Evolutionary conservation across 1,284 basidiomycete genomes (phyloP).

Genomic region (Erythrobasidium hasegawianum): DNA sequence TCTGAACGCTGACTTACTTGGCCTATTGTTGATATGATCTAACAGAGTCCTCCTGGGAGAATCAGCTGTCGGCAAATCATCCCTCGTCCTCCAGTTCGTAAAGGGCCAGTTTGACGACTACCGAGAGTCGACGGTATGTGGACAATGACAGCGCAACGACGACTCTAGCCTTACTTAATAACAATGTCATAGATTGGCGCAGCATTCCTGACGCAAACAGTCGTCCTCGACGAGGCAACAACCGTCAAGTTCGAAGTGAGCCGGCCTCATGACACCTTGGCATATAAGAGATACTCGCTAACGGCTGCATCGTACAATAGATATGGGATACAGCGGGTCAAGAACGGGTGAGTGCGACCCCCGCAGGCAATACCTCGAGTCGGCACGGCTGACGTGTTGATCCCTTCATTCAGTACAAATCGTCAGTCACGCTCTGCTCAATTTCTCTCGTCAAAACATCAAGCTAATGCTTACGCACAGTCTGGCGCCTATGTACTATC

Average conservation of each 20-base stretch:
- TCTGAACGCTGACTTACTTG: no score
- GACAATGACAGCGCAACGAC: not conserved
- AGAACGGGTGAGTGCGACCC: conserved; percentile 59
- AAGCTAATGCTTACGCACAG: conserved; percentile 8
- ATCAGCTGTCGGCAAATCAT: conserved; percentile 95
- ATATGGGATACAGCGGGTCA: conserved; percentile 82
- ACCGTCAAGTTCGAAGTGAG: conserved; percentile 83
- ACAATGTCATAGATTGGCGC: conserved; percentile 54
- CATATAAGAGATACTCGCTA: not conserved
- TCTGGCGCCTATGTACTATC: conserved; percentile 83
- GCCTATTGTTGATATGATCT: no score
- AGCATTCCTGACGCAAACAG: conserved; percentile 93
- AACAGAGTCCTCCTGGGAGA: conserved; percentile 61
- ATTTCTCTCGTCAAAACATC: not conserved
- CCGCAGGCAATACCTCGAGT: not conserved
- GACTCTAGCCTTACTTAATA: not conserved
- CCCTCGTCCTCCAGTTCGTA: conserved; percentile 89
- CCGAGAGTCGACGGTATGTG: conserved; percentile 57
- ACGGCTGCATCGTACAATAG: conserved; percentile 5
- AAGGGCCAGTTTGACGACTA: conserved; percentile 98
- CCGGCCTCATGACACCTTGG: conserved; percentile 3
- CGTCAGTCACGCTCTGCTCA: not conserved
- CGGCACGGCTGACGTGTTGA: conserved; percentile 8
- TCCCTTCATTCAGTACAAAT: conserved; percentile 30
- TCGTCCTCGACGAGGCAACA: conserved; percentile 80